These are phyloP conservation scores for Emydomyces testavorans DNA, from an alignment of 2,329 filamentous ascomycete species.

Conservation along the genomic window DNA sequence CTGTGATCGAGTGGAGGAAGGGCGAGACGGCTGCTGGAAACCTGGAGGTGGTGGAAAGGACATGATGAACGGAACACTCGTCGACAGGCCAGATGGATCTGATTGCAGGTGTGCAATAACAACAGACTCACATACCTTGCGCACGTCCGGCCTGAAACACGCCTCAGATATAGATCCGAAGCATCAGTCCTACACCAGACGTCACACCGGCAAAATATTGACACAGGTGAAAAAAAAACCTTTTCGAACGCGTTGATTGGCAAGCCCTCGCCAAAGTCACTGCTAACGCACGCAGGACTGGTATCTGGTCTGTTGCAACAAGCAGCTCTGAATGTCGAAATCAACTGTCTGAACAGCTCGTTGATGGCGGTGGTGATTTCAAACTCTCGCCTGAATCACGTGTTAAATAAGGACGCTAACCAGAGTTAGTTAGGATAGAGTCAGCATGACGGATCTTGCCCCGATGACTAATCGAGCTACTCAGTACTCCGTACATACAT, in stretches of 20 bases:
- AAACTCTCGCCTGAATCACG: too few relatives aligned
- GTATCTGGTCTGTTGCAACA: too few relatives aligned
- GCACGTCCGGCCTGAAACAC: constrained; percentile 13
- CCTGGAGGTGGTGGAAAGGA: constrained; percentile 80
- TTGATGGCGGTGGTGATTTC: too few relatives aligned
- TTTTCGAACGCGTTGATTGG: not conserved
- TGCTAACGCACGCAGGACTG: too few relatives aligned
- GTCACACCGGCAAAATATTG: constrained; percentile 6
- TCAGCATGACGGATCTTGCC: too few relatives aligned
- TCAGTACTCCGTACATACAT: too few relatives aligned
- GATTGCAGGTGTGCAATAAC: constrained; percentile 13
- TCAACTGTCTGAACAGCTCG: too few relatives aligned
- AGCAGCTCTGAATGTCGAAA: too few relatives aligned
- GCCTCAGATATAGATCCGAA: constrained; percentile 10
- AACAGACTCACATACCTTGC: constrained; percentile 17
- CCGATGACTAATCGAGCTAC: too few relatives aligned
- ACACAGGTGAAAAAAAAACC: not conserved
- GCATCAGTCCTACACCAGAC: constrained; percentile 9
- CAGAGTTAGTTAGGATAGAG: too few relatives aligned
- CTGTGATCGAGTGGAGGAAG: constrained; percentile 27
- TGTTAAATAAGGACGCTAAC: too few relatives aligned
- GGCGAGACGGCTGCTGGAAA: constrained; percentile 40
- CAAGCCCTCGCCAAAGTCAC: too few relatives aligned
- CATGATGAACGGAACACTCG: constrained; percentile 48
- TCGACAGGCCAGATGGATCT: constrained; percentile 8